Percentiles rank a stretch among this genome's conserved stretches.
Evolutionary conservation across 2,329 filamentous ascomycete species (phyloP).

Genomic region (Neophaeococcomyces aloes): DNA sequence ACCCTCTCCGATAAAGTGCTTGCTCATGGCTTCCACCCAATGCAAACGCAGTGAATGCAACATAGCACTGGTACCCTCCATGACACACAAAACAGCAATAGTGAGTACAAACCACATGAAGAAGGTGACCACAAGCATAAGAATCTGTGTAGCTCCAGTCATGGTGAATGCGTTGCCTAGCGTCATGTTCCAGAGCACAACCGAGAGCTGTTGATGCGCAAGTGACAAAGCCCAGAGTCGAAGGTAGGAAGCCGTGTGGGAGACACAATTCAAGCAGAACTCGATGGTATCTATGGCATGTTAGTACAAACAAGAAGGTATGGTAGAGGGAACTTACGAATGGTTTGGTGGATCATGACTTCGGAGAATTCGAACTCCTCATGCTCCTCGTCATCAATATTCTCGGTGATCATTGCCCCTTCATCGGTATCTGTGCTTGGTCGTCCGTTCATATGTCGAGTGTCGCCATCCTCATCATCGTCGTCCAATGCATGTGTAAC

Average conservation of each 20-base stretch:
- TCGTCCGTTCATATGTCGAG: conserved; percentile 43
- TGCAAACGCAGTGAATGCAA: conserved; percentile 82
- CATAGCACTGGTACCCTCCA: conserved; percentile 96
- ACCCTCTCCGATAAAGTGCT: conserved; percentile 87
- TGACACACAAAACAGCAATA: conserved; percentile 70
- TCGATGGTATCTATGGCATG: conserved; percentile 38
- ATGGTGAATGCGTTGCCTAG: conserved; percentile 62
- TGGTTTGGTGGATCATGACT: conserved; percentile 97
- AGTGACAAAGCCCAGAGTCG: conserved; percentile 96
- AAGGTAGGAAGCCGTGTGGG: conserved; percentile 95
- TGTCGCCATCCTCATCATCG: conserved; percentile 43
- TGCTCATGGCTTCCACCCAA: conserved; percentile 97
- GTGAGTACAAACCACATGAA: conserved; percentile 83
- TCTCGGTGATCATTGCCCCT: conserved; percentile 80
- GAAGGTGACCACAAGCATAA: conserved; percentile 75
- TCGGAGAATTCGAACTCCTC: conserved; percentile 97
- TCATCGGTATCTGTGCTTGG: conserved; percentile 66
- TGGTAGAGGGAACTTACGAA: conserved; percentile 53
- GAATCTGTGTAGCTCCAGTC: conserved; percentile 57
- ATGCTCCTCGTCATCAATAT: conserved; percentile 66
- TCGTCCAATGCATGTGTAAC: conserved; percentile 83
- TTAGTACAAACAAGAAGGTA: conserved; percentile 27
- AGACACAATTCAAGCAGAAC: conserved; percentile 98
- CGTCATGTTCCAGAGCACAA: conserved; percentile 96
- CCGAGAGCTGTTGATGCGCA: conserved; percentile 92